These are phyloP conservation scores for Exophiala sp. DNA, from an alignment of 2,329 filamentous ascomycete genomes.

Conservation along the genomic window DNA sequence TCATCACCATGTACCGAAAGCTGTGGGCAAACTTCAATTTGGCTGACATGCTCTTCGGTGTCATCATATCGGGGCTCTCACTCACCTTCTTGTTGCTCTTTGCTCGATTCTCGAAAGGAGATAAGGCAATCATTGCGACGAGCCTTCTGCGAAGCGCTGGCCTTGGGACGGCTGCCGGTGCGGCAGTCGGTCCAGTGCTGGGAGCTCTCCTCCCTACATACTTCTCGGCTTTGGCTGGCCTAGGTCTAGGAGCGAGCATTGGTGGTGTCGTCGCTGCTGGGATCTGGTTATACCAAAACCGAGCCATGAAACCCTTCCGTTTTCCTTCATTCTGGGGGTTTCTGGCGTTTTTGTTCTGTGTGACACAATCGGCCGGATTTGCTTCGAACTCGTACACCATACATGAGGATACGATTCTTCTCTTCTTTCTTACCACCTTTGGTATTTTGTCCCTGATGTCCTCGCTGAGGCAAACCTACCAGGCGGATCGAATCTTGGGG, in stretches of 20 bases:
- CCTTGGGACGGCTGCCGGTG: constrained; percentile 48
- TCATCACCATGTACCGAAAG: constrained; percentile 71
- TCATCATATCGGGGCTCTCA: constrained; percentile 65
- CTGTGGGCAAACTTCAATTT: constrained; percentile 94
- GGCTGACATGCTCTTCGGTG: constrained; percentile 76
- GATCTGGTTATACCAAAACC: constrained; percentile 11
- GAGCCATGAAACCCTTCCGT: constrained; percentile 39
- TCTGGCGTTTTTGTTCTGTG: constrained; percentile 73
- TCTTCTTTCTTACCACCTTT: constrained; percentile 89
- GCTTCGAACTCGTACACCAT: constrained; percentile 98
- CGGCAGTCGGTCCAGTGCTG: constrained; percentile 29
- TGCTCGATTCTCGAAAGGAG: constrained; percentile 55
- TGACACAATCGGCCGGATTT: constrained; percentile 89
- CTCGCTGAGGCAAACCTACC: constrained; percentile 67
- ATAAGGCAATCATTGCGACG: constrained; percentile 53
- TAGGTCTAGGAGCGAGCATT: constrained; percentile 38
- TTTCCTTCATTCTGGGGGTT: constrained; percentile 84
- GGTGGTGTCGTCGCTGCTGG: constrained; percentile 44
- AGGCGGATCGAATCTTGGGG: constrained; percentile 68
- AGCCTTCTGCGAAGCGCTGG: constrained; percentile 51
- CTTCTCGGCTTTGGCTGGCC: constrained; percentile 28
- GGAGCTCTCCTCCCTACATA: constrained; percentile 15
- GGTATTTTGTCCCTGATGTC: constrained; percentile 70
- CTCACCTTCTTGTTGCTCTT: constrained; percentile 71
- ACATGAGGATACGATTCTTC: constrained; percentile 92